Base-by-base conservation (phyloP, 768 basidiomycete genomes). In the Nidula microcarpa region DNA sequence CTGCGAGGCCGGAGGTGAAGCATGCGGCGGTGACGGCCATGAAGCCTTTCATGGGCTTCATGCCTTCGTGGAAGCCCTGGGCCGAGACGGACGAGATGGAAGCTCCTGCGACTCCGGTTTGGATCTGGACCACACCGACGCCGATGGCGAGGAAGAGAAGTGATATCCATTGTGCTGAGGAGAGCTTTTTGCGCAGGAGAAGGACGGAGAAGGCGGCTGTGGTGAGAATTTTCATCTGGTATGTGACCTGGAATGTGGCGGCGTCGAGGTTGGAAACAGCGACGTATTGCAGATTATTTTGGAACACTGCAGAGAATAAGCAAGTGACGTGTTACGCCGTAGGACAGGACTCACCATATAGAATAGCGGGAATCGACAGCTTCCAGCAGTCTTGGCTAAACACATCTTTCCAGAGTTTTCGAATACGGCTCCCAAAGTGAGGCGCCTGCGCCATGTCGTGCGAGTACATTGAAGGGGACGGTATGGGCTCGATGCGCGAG, bases 181-280 rank as follows among this genome's bases (percentile, higher is more conserved):
- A 80, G 35, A 98, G 73, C 61, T 85, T 83, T 64, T 86, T 89
- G 56, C 90, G 84, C 32, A 95, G 78, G 32, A 96, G 75, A 4
- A 90, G 60, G 43, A 94, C 92, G 17, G 90, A 92, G 68, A 94
- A 94, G 39, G 80, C 89, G 14, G 92, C 94, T 17, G 94, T 96
- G 36, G 94, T 95, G 59, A 96, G 84, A 63, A 96, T 94, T 71
- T 96, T 96, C 94, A 96, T 96, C 68, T 96, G 94, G 70, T 95
- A 95, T 43, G 86, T 91, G 65, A 96, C 94, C 69, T 97, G 95
- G 71, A 98, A 98, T 13, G 94, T 97, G 17, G 95, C 94, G 13
- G 91, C 94, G 59, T 94, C 88, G 55, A 98, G 76, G 69, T 98
- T 98, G 43, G 90, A 87, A 5, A 91, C 92, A 34, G 95, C 95